Base-by-base conservation (phyloP, 495 filamentous ascomycete genomes). In the Darksidea phi region DNA sequence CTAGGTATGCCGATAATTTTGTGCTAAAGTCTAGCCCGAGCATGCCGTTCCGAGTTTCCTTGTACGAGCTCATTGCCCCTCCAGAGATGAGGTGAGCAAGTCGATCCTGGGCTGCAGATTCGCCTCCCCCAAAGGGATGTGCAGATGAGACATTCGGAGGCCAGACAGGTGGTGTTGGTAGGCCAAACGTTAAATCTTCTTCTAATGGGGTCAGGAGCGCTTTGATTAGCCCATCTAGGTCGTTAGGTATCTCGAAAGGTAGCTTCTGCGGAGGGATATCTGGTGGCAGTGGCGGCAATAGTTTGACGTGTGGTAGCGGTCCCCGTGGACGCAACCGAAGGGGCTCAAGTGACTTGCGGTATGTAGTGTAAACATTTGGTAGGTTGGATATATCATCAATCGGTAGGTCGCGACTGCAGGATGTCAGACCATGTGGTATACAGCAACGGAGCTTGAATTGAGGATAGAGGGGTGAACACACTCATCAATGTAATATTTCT, bases 401-500 rank as follows among this genome's bases (percentile, higher is more conserved):
- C 2, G 79, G 78, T 1, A 83, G 47, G 66, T 88, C 85, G 36
- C 81, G 82, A 64, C 85, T 87, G 45, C 17, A 25, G 24, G 15
- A 15, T 37, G 26, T 63, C 37, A 63, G 46, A 1, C 24, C 32
- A 15, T 32, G 4, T 18, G 10, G 34, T 12, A 11, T 34, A 26
- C 3, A n/a, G n/a, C n/a, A n/a, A 24, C 3, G 37, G 38, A 5
- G 6, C 20, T 41, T 24, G 7, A 21, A 17, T 38, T 1, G 1
- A 17, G 21, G 20, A 1, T 43, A n/a, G 17, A 20, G 7, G 48
- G 17, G 28, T 18, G 18, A 28, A 80, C 82, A 74, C 75, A 88
- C 87, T 88, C 84, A 63, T 89, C 82, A 48, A 89, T 79, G 51
- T 86, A 83, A 67, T 88, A 90, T 69, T 88, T 90, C 68, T 88